A percentile compares a stretch with the other conserved stretches of the same genome.
phyloP scores from a whole-genome alignment of 2,329 filamentous ascomycete genomes.

The Colletotrichum musicola region DNA sequence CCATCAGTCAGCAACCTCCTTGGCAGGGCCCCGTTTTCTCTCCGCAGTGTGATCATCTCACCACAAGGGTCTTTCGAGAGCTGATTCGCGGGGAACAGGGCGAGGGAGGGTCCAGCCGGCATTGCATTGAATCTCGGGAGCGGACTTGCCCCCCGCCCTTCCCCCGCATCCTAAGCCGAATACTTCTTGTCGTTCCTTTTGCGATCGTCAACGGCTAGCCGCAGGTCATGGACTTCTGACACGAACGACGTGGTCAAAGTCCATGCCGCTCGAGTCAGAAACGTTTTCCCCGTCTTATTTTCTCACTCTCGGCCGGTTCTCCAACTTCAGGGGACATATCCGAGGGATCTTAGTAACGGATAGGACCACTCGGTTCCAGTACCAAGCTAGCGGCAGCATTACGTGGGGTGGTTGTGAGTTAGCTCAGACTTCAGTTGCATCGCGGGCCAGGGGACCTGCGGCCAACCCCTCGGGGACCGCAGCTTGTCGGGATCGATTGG shows the following conservation, averaged over 20 bases:
- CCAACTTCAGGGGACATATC: background rate
- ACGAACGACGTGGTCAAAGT: background rate
- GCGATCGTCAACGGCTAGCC: slow-evolving; percentile 11
- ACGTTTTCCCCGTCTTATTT: background rate
- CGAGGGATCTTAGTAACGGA: slow-evolving; percentile 4
- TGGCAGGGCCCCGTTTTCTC: background rate
- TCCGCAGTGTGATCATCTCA: slow-evolving; percentile 1
- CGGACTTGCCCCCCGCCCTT: background rate
- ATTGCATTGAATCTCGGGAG: background rate
- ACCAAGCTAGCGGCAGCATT: too few species aligned
- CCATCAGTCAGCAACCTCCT: slow-evolving; percentile 28
- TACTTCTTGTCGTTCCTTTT: background rate
- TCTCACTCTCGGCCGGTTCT: background rate
- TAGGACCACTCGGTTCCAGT: too few species aligned
- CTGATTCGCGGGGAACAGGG: background rate
- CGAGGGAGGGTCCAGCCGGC: too few species aligned
- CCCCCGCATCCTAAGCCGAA: background rate
- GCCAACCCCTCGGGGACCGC: background rate
- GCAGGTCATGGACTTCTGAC: background rate
- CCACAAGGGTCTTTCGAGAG: background rate
- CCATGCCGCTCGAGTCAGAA: slow-evolving; percentile 6
- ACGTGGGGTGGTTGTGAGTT: too few species aligned
- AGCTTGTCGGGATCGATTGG: background rate
- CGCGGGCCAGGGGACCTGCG: background rate
- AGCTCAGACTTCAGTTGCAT: too few species aligned